phyloP scores from a whole-genome alignment of 805 yeast genomes.

The Diddensiella santjacobensis region DNA sequence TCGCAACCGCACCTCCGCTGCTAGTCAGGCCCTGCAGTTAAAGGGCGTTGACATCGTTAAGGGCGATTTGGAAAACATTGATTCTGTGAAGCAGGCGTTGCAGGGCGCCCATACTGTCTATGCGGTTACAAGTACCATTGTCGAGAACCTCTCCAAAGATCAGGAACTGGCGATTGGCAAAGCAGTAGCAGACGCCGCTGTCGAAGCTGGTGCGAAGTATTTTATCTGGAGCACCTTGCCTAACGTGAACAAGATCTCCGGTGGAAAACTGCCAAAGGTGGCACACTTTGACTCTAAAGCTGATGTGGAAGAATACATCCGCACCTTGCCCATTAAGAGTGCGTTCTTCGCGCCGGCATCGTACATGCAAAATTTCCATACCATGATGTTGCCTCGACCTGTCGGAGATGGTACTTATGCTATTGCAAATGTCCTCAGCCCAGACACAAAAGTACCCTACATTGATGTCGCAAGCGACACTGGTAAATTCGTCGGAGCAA shows the following conservation, averaged over 20 bases:
- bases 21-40: conserved; percentile 11
- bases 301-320: conserved; percentile 8
- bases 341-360: conserved; percentile 8
- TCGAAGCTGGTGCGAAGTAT: conserved; percentile 7
- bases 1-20: conserved; percentile 9
- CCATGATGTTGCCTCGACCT: conserved; percentile 4
- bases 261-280: conserved; percentile 5
- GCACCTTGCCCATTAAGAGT: conserved; percentile 8
- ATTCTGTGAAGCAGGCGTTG: conserved; percentile 4
- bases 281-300: conserved; percentile 3
- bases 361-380: conserved; percentile 7
- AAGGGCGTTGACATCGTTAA: conserved; percentile 22
- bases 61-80: conserved; percentile 10
- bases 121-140: conserved; percentile 2
- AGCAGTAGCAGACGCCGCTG: conserved; percentile 10
- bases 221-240: conserved; percentile 5
- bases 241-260: not conserved
- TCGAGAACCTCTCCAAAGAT: not conserved
- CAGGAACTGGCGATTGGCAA: conserved; percentile 7
- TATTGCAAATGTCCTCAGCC: not conserved
- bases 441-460: conserved; percentile 5
- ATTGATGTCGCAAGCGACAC: conserved; percentile 6
- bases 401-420: conserved; percentile 11
- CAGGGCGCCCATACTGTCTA: conserved; percentile 11
- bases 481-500: conserved; percentile 9